Conservation (phyloP, 2,329 filamentous ascomycete genomes). For the Nemania sp. region DNA sequence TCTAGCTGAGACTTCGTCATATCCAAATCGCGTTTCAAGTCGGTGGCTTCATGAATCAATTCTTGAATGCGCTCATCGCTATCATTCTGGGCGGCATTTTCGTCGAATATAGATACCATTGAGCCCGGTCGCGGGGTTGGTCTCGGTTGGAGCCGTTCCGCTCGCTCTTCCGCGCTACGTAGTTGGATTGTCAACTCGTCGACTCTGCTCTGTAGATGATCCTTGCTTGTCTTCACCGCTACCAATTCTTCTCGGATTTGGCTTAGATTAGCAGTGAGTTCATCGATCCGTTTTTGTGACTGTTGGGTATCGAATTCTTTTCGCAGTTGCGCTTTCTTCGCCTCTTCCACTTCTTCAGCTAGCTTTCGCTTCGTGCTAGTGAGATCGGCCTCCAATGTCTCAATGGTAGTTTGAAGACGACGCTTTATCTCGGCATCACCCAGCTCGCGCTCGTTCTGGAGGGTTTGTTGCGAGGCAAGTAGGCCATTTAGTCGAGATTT, state of each 20-base stretch:
- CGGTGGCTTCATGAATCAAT: constrained; percentile 82
- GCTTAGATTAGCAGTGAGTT: constrained; percentile 83
- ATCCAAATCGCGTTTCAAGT: constrained; percentile 89
- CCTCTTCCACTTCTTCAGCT: constrained; percentile 83
- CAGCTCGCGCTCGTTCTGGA: constrained; percentile 92
- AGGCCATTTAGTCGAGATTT: constrained; percentile 85
- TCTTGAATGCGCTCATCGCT: constrained; percentile 78
- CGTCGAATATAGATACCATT: constrained; percentile 56
- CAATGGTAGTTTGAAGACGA: constrained; percentile 81
- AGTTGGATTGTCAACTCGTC: constrained; percentile 91
- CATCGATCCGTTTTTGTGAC: constrained; percentile 90
- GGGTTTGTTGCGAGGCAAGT: constrained; percentile 84
- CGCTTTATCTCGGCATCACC: constrained; percentile 84
- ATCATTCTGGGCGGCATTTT: constrained; percentile 58
- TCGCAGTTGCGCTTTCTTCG: constrained; percentile 82
- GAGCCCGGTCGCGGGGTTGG: constrained; percentile 71
- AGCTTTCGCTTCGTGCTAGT: constrained; percentile 84
- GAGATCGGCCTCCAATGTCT: constrained; percentile 83
- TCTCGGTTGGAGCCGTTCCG: constrained; percentile 83
- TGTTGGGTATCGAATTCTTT: constrained; percentile 93
- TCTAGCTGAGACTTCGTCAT: constrained; percentile 84
- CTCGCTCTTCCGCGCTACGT: constrained; percentile 87
- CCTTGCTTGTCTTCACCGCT: constrained; percentile 85
- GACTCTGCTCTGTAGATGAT: constrained; percentile 88
- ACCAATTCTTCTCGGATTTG: constrained; percentile 88